Evolutionary conservation across 192 early-diverging fungal species (phyloP), one percentile per base, ranked within the genome.

Genomic region (Coemansia aciculifera): DNA sequence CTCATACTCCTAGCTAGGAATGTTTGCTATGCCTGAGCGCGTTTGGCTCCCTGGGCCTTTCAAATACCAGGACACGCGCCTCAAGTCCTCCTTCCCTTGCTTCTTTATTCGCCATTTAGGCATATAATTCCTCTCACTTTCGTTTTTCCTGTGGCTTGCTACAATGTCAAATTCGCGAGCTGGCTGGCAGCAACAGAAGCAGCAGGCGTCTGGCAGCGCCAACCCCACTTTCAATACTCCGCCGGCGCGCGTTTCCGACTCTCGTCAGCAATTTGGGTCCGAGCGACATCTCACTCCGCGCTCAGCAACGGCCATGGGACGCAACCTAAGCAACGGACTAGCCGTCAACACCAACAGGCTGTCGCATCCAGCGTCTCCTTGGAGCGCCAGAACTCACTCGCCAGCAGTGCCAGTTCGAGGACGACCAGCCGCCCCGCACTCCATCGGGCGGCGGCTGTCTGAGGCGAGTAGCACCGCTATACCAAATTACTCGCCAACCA

Each of bases 111-210:
- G 15, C 2, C 27, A 54, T 12, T 29, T 54, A 12, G 12, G 27
- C 51, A 13, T 11, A 27, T 29, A 54, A 21, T 23, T 43, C 61
- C 29, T 42, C 24, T 29, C 61, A 34, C 36, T 24, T 43, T 17
- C 8, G 8, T 36, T 36, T 36, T 36, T 0, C 36, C 7, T 36
- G 36, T 42, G n/a, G 9, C 21, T 62, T 66, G 29, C 6, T 10
- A 31, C 31, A 57, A 44, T 64, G 43, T 64, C 54, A 24, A 66
- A n/a, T 27, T 64, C 19, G 44, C 37, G 39, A 43, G 39, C 39
- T 44, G 61, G 61, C 61, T 44, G 39, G 37, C 39, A 63, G 49
- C 49, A 62, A 7, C 21, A 24, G 51, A 7, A 29, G 51, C 51
- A 27, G 51, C 23, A 29, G 51, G 24, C 23, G 10, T 12, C 51